Base-by-base conservation (phyloP, 305 asterid species). In the Plantago lanceolata region DNA sequence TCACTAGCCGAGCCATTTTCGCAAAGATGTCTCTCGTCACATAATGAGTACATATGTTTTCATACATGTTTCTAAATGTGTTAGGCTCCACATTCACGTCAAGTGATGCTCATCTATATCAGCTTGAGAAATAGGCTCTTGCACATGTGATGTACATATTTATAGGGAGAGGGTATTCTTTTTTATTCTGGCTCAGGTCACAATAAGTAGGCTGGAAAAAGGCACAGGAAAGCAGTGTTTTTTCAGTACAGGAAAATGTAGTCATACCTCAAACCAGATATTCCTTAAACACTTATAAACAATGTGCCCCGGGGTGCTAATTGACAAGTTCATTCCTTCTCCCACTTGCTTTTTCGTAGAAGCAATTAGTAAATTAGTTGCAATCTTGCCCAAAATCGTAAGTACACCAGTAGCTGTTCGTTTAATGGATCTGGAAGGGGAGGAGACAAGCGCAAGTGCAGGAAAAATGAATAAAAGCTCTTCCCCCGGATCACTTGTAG, bases 391-490 rank as follows among this genome's bases (percentile, higher is more conserved):
- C 79, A 93, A 69, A 68, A 79, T 57, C 70, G 81, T 76, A 66
- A 93, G 93, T 62, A 88, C 69, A 71, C 75, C 82, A 56, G 73
- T 67, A 57, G 96, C 90, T 40, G 72, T 79, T 79, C 81, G 82
- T 78, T 93, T 93, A 68, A 86, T 80, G 58, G 77, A 78, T 76
- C 70, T 82, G 66, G 87, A 83, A 66, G 99, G 95, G 68, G 94
- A 90, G 48, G 96, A 83, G 55, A 84, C 82, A 73, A 93, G 86
- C 68, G 84, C 90, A 76, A 90, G 84, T 68, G 83, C 86, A 33
- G 99, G 99, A 70, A 93, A 88, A 69, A 93, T 83, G 79, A 83
- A 86, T 68, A 93, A 63, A 62, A 93, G 86, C 75, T 86, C 99
- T 81, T 82, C 96, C 63, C 67, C 56, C 71, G 81, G 72, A 61